Evolutionary conservation across 768 basidiomycete genomes (phyloP), one percentile per base, ranked within the genome.

Genomic region (Pulveroboletus sp.): DNA sequence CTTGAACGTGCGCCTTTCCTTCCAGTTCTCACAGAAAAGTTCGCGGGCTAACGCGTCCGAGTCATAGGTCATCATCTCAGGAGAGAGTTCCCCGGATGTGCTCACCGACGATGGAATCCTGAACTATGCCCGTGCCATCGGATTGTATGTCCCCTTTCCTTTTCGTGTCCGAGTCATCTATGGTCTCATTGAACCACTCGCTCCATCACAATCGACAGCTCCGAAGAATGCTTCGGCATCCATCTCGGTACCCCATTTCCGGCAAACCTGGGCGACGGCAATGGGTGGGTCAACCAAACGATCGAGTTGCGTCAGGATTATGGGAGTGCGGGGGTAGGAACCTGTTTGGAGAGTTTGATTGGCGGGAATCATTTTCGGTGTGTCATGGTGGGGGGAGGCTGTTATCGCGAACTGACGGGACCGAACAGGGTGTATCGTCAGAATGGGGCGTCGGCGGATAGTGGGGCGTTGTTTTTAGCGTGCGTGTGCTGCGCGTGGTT

Each of bases 1-100:
- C 13, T 51, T 79, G 56, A 72, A 83, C 63, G 78, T 74, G 17
- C 31, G 50, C 47, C 42, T 9, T 7, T 29, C 27, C 27, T 5
- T 9, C 12, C 12, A 5, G 25, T 27, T 2, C 27, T 11, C 8
- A 29, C 27, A n/a, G n/a, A n/a, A n/a, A n/a, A n/a, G 25, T 5
- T 27, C 9, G 9, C 5, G 25, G 12, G 8, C 27, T 29, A 11
- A 29, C 27, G 27, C 12, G 9, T 29, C 8, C 27, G 12, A 27
- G 8, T 29, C 9, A 33, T 21, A 77, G 76, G 73, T 87, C 39
- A 85, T 88, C 53, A 76, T 87, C 46, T 87, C 85, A 2, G 83
- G 78, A 0, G 56, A 74, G 35, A 86, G 84, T 57, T 82, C 82
- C 8, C 67, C 78, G 0, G 68, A 19, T 0, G 79, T 86, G 14